Conservation (phyloP, 805 yeast genomes). For the Kuraishia ogatae region DNA sequence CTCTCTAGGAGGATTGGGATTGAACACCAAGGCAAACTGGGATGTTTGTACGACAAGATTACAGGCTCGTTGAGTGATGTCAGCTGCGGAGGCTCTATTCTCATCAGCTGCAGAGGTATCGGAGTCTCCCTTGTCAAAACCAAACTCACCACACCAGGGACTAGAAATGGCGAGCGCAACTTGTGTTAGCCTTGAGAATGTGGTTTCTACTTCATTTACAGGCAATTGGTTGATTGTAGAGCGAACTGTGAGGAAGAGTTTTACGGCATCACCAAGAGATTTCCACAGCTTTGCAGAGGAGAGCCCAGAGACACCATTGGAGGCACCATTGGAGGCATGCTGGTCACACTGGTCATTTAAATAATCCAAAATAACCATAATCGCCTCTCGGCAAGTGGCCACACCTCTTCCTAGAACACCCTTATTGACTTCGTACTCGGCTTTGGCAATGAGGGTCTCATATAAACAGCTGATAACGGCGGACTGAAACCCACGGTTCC, state of each 20-base stretch:
- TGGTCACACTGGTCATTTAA: neutral
- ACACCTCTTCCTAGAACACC: conserved; percentile 69
- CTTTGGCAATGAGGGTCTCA: conserved; percentile 47
- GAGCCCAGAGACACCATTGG: conserved; percentile 9
- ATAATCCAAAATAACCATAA: conserved; percentile 8
- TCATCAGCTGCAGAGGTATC: conserved; percentile 2
- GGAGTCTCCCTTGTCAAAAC: neutral
- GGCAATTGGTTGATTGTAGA: neutral
- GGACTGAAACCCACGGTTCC: conserved; percentile 13
- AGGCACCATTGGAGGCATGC: neutral
- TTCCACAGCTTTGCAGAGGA: conserved; percentile 59
- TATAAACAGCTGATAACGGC: conserved; percentile 43
- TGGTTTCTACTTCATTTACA: neutral
- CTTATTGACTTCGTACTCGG: conserved; percentile 38
- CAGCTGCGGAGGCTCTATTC: neutral
- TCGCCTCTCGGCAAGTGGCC: conserved; percentile 29
- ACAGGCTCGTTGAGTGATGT: conserved; percentile 4
- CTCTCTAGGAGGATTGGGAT: conserved; percentile 30
- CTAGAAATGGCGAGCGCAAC: neutral
- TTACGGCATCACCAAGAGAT: conserved; percentile 40
- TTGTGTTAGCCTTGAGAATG: neutral
- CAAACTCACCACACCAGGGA: neutral
- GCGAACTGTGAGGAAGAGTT: neutral
- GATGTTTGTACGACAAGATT: conserved; percentile 28
- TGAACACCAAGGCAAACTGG: neutral